Evolutionary conservation across 2,329 filamentous ascomycete genomes (phyloP), one percentile per base, ranked within the genome.

Genomic region (Neofusicoccum sp.): DNA sequence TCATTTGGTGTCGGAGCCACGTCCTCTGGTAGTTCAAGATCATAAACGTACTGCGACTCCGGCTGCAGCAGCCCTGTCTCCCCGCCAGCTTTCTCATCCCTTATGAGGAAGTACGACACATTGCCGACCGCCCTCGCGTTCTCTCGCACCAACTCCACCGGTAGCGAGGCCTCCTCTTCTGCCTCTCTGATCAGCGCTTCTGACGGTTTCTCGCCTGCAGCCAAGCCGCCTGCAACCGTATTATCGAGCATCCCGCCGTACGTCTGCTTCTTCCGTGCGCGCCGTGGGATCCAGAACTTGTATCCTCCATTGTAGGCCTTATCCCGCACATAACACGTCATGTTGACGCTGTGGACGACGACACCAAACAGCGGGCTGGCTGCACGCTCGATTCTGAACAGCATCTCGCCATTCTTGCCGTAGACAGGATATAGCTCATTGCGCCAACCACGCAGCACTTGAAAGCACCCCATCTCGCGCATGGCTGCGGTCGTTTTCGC

Each of bases 241-340:
- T 98, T 99, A 75, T 99, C 95, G 65, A 99, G 80, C 80, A 97
- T 93, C n/a, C 89, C 84, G 0, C 89, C 88, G 70, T 93, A 99
- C 0, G 92, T 97, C 65, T 89, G 86, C 79, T 98, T 98, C 61
- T 80, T 84, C 54, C 80, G 81, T 11, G 91, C 85, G 6, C 95
- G 83, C 44, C 87, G 84, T 3, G 95, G 90, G 1, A 96, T 85
- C 93, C 95, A 98, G 41, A 99, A 81, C 69, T 86, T 88, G 45
- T 96, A 76, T 16, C 87, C 88, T 57, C 82, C 74, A 40, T 63
- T 43, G 31, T 8, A 20, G 20, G 33, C 28, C 8, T 73, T 45
- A 69, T 73, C 48, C 68, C 31, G 72, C 73, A 44, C 71, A 60
- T 72, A 80, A 2, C 71, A 76, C 0, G 70, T 73, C 60, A 79